These are phyloP conservation scores for Aspergillus sergii DNA, from an alignment of 2,329 filamentous ascomycete species.

Conservation along the genomic window DNA sequence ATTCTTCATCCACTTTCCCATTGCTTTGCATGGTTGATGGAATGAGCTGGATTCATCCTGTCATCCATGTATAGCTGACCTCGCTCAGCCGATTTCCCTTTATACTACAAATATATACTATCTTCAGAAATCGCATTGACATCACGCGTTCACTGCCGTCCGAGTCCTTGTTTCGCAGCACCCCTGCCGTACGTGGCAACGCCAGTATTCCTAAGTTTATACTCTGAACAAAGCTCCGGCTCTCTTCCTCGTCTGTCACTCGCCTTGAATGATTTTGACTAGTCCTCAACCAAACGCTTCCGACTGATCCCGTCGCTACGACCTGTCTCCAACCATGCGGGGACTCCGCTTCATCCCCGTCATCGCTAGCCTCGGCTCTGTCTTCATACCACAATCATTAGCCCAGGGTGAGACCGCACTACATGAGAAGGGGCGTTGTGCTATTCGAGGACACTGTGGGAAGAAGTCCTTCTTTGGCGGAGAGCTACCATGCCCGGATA, in stretches of 20 bases:
- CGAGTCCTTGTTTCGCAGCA: background rate
- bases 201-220: background rate
- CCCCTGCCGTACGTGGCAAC: background rate
- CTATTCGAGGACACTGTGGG: constrained; percentile 88
- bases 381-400: constrained; percentile 26
- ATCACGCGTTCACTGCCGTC: background rate
- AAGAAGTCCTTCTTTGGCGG: constrained; percentile 88
- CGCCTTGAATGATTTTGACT: constrained; percentile 6
- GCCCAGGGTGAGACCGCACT: constrained; percentile 50
- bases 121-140: background rate
- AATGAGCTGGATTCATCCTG: background rate
- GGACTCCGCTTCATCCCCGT: constrained; percentile 29
- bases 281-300: background rate
- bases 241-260: background rate
- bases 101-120: background rate
- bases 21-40: background rate
- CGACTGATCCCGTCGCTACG: background rate
- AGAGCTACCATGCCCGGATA: constrained; percentile 89
- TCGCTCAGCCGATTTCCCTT: background rate
- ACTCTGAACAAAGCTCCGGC: background rate
- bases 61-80: background rate
- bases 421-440: constrained; percentile 86
- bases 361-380: constrained; percentile 30
- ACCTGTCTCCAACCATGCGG: constrained; percentile 32
- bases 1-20: background rate